These are phyloP conservation scores for Pleurostoma richardsiae DNA, from an alignment of 2,329 filamentous ascomycete species.

Conservation along the genomic window DNA sequence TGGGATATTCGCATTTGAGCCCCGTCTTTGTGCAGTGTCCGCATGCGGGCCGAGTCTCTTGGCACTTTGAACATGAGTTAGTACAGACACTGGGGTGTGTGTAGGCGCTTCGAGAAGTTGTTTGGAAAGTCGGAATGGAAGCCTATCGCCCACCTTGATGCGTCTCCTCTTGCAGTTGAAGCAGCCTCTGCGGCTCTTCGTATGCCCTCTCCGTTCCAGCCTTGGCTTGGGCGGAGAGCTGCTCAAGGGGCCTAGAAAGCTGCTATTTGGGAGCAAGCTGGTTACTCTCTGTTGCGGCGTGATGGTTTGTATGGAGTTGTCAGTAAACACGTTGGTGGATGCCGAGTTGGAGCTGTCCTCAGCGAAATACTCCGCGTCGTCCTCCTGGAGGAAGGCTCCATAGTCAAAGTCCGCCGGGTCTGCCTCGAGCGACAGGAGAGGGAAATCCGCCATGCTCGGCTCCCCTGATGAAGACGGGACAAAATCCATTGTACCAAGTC, in stretches of 20 bases:
- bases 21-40: slow-evolving; percentile 59
- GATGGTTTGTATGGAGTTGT: not conserved
- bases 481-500: too few species aligned
- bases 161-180: slow-evolving; percentile 63
- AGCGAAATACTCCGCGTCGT: slow-evolving; percentile 15
- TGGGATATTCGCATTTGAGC: slow-evolving; percentile 58
- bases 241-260: not conserved
- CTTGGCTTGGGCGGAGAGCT: slow-evolving; percentile 23
- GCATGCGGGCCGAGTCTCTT: slow-evolving; percentile 60
- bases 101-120: slow-evolving; percentile 1
- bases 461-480: too few species aligned
- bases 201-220: slow-evolving; percentile 56
- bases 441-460: not conserved
- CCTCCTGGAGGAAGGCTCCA: slow-evolving; percentile 27
- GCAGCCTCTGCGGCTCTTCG: slow-evolving; percentile 61
- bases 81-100: too few species aligned
- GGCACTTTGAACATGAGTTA: slow-evolving; percentile 39
- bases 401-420: slow-evolving; percentile 31
- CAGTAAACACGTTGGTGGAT: slow-evolving; percentile 20
- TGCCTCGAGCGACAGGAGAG: slow-evolving; percentile 21
- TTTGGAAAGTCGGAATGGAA: not conserved
- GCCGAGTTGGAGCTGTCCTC: slow-evolving; percentile 18
- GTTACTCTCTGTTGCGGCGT: not conserved
- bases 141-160: slow-evolving; percentile 47
- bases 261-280: slow-evolving; percentile 6